Conservation (phyloP, 352 stramenopile genomes). For the Phytophthora ramorum region DNA sequence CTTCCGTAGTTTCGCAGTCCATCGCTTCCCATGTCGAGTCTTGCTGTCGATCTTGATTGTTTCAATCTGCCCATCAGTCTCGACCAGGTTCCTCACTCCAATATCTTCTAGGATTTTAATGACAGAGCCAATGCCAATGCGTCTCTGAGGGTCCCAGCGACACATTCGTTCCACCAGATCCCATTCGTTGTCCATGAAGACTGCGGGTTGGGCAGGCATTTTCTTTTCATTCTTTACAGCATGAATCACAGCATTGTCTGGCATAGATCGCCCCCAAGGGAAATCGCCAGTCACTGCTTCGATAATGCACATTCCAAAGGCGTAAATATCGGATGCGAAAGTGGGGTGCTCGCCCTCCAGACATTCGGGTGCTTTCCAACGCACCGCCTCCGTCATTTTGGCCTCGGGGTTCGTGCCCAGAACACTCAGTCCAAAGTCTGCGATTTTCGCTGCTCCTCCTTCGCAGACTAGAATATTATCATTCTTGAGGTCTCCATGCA, state of each 20-base stretch:
- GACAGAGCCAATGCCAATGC: slow-evolving; percentile 35
- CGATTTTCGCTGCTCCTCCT: slow-evolving; percentile 39
- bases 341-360: slow-evolving; percentile 18
- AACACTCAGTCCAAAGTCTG: slow-evolving; percentile 37
- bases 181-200: slow-evolving; percentile 37
- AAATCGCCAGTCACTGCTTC: slow-evolving; percentile 36
- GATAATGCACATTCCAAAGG: slow-evolving; percentile 49
- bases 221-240: slow-evolving; percentile 22
- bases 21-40: not conserved
- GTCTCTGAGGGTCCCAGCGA: slow-evolving; percentile 22
- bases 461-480: slow-evolving; percentile 40
- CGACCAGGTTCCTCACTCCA: slow-evolving; percentile 26
- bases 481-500: slow-evolving; percentile 42
- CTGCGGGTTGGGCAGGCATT: slow-evolving; percentile 17
- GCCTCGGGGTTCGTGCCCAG: slow-evolving; percentile 20
- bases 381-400: slow-evolving; percentile 23
- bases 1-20: not conserved
- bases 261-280: slow-evolving; percentile 30
- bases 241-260: slow-evolving; percentile 15
- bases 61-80: slow-evolving; percentile 17
- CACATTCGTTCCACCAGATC: slow-evolving; percentile 37
- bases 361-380: slow-evolving; percentile 41
- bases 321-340: slow-evolving; percentile 41
- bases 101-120: slow-evolving; percentile 45
- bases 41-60: slow-evolving; percentile 10